Percentiles rank a stretch among this genome's conserved stretches.
Conservation (phyloP, 768 basidiomycete species). For the Macrolepiota fuliginosa region DNA sequence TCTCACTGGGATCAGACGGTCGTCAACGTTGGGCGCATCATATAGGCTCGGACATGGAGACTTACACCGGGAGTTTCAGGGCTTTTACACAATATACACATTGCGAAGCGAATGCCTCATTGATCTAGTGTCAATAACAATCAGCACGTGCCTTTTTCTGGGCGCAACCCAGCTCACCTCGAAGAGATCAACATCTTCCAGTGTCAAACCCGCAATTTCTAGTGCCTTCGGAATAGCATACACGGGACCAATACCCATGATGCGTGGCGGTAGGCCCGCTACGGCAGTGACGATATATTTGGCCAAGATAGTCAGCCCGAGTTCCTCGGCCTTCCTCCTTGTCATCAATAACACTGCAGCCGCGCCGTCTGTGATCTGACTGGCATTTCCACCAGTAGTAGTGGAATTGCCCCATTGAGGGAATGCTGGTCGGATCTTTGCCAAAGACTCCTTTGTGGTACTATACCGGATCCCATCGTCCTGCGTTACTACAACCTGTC, state of each 20-base stretch:
- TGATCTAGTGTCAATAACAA: conserved; percentile 51
- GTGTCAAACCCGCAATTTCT: conserved; percentile 59
- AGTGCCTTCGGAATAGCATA: conserved; percentile 82
- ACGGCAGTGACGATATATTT: conserved; percentile 77
- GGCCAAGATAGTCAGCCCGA: conserved; percentile 71
- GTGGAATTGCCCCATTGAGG: conserved; percentile 75
- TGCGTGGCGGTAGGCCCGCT: conserved; percentile 69
- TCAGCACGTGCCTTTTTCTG: background rate
- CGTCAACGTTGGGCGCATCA: background rate
- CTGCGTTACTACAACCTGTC: conserved; percentile 51
- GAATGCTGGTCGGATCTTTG: conserved; percentile 72
- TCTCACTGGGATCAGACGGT: conserved; percentile 26
- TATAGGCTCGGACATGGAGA: background rate
- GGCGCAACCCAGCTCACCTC: conserved; percentile 48
- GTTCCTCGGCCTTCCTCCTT: conserved; percentile 70
- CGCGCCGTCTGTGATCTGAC: conserved; percentile 82
- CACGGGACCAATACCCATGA: conserved; percentile 88
- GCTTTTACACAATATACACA: conserved; percentile 70
- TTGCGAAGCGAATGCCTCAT: conserved; percentile 89
- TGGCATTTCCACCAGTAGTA: conserved; percentile 86
- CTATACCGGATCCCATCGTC: conserved; percentile 81
- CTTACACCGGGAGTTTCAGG: conserved; percentile 53
- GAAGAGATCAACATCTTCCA: conserved; percentile 74
- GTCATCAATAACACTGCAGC: conserved; percentile 84
- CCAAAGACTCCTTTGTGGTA: conserved; percentile 63